phyloP scores from a whole-genome alignment of 345 rosid species.

The Jatropha curcas region DNA sequence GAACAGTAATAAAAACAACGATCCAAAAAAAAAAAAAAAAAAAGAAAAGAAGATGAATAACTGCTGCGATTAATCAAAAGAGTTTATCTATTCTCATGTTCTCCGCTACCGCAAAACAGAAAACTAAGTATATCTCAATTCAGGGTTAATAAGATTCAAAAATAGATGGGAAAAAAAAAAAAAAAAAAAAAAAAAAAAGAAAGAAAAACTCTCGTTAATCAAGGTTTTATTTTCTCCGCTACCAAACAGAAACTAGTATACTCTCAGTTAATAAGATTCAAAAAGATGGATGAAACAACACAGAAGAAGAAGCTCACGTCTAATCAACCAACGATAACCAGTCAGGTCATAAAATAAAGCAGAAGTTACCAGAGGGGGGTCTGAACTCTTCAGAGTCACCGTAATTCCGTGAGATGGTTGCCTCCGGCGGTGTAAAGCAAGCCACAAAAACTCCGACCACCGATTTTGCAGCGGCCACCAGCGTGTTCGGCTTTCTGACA shows the following conservation, averaged over 20 bases:
- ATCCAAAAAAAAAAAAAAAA: no score
- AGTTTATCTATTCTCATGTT: no score
- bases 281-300: not conserved
- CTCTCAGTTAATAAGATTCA: not conserved
- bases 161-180: no score
- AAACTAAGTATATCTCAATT: no score
- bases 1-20: no score
- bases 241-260: not conserved
- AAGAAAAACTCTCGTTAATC: no score
- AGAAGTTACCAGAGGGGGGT: slow-evolving; percentile 36
- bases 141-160: no score
- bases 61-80: no score
- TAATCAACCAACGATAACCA: not conserved
- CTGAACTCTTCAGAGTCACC: slow-evolving; percentile 38
- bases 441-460: slow-evolving; percentile 54
- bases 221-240: not conserved
- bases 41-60: no score
- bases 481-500: slow-evolving; percentile 38
- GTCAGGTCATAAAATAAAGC: not conserved
- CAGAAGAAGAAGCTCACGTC: no score
- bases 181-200: no score
- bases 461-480: slow-evolving; percentile 42
- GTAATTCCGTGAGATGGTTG: slow-evolving; percentile 32
- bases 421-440: slow-evolving; percentile 74
- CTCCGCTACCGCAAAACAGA: no score